Conservation (phyloP, 106 monocot species). For the Dendrobium nobile region DNA sequence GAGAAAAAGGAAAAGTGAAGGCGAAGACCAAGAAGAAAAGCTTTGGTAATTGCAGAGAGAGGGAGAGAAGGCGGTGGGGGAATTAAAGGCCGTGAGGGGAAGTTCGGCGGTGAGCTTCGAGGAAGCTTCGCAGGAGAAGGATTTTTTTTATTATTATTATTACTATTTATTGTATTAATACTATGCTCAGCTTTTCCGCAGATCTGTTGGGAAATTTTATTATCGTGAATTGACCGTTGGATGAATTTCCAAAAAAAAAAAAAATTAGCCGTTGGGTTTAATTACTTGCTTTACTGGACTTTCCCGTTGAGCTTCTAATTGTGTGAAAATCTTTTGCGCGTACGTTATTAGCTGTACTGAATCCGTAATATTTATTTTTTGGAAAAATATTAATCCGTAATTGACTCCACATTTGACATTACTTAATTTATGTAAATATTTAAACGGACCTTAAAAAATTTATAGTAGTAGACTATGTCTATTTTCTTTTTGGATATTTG, state of each 20-base stretch:
- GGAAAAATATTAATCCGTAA: too few relatives aligned
- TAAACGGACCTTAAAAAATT: too few relatives aligned
- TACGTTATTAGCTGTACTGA: too few relatives aligned
- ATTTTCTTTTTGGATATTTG: too few relatives aligned
- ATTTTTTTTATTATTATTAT: not conserved
- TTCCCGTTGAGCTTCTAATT: too few relatives aligned
- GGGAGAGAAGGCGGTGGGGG: not conserved
- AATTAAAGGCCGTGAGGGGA: not conserved
- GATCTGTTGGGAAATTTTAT: not conserved
- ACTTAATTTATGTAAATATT: too few relatives aligned
- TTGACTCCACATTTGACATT: too few relatives aligned
- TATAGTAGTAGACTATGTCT: too few relatives aligned
- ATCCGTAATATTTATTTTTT: too few relatives aligned
- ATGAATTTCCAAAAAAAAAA: too few relatives aligned
- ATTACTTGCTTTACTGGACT: not conserved
- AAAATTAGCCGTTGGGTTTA: not conserved
- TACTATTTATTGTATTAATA: not conserved
- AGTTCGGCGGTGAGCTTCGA: constrained; percentile 10
- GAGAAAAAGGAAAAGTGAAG: not conserved
- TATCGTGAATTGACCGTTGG: not conserved
- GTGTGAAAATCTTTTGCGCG: too few relatives aligned
- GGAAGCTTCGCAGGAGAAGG: constrained; percentile 15
- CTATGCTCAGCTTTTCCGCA: not conserved
- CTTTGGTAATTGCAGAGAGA: not conserved
- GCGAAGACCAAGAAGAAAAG: not conserved